phyloP scores from a whole-genome alignment of 208 protist genomes.

The Giardia duodenalis region DNA sequence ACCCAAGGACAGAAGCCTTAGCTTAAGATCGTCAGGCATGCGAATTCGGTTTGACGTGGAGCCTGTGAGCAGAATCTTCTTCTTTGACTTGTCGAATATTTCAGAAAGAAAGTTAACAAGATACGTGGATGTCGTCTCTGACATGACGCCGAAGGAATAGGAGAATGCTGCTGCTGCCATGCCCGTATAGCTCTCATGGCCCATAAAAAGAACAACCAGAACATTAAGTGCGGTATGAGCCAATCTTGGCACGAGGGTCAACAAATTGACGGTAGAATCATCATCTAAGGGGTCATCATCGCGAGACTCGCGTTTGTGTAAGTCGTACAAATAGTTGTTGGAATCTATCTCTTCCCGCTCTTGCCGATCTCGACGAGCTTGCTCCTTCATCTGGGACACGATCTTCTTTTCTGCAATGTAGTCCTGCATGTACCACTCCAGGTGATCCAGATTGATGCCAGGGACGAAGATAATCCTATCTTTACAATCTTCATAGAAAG shows the following conservation, averaged over 20 bases:
- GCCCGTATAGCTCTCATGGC: not conserved
- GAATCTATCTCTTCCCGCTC: not conserved
- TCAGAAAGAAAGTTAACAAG: not conserved
- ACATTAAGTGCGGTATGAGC: not conserved
- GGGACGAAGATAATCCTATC: not conserved
- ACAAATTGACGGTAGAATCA: not conserved
- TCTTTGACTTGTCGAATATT: not conserved
- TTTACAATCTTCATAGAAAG: not conserved
- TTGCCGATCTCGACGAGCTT: not conserved
- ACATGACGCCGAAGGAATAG: not conserved
- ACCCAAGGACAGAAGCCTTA: too few species aligned
- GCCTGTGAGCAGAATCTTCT: too few species aligned
- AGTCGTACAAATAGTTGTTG: not conserved
- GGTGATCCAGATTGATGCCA: not conserved
- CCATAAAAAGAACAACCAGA: not conserved
- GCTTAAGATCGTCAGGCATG: too few species aligned
- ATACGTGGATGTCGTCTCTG: not conserved
- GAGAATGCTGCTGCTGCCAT: not conserved
- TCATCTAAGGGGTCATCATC: not conserved
- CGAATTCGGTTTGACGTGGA: too few species aligned
- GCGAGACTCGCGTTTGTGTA: not conserved
- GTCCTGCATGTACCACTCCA: not conserved
- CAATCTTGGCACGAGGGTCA: not conserved
- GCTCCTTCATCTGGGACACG: not conserved
- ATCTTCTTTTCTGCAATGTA: not conserved